Base-by-base conservation (phyloP, 2,329 filamentous ascomycete genomes). In the Pseudonectria buxi region DNA sequence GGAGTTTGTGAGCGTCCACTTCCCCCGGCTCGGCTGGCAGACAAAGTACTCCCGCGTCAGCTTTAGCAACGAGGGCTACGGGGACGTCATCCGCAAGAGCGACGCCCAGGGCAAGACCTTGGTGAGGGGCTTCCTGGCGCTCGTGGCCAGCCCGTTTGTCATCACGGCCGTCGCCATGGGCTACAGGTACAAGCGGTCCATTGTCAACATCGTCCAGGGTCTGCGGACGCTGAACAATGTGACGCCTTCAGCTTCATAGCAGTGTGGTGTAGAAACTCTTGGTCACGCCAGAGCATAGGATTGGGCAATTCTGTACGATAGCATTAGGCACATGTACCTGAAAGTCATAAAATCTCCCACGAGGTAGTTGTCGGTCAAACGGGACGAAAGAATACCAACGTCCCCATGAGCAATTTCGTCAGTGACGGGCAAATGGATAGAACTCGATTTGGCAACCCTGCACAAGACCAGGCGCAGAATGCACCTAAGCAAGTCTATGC, bases 11-110 rank as follows among this genome's bases (percentile, higher is more conserved):
- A 86, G 83, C 34, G 74, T 83, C 11, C 81, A 83, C 50, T 54
- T 94, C 3, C 92, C 92, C 0, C 65, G 72, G 16, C 62, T 89
- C 10, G 92, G 90, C 1, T 95, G 90, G 81, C 79, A 83, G 55
- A 98, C 92, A 2, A 87, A 95, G 63, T 98, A 98, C 57, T 80
- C 84, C 1, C 75, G 90, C 14, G 82, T 98, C 7, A 95, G 88
- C 48, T 98, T 98, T 58, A 86, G 86, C 40, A 95, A 95, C 53
- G 83, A 94, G 63, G 69, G 85, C 14, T 98, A 98, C 60, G 86
- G 84, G 1, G 82, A 94, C 41, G 84, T 96, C 4, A 73, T 87
- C 24, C 68, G 65, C 26, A 76, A 74, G 46, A 86, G 83, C 37
- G 74, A 82, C 36, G 63, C 74, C 36, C 88, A 95, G 58, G 79